Conservation (phyloP, 495 filamentous ascomycete genomes). For the Collariella sp. region DNA sequence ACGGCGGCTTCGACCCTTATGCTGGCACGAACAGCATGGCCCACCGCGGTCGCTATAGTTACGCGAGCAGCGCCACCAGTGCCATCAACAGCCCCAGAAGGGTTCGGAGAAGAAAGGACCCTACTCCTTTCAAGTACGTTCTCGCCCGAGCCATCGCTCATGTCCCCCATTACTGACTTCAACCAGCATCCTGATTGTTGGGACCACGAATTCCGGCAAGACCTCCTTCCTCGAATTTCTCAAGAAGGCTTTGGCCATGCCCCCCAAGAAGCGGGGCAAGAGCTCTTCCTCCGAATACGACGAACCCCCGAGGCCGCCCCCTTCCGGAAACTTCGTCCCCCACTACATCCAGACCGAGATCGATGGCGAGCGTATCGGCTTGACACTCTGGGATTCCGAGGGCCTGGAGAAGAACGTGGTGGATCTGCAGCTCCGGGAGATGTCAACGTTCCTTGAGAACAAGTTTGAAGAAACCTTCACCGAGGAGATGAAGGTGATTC, state of each 20-base stretch:
- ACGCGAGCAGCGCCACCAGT: slow-evolving; percentile 85
- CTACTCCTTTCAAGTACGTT: slow-evolving; percentile 94
- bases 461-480: slow-evolving; percentile 98
- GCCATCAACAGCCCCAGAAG: slow-evolving; percentile 90
- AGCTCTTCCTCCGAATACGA: slow-evolving; percentile 44
- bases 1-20: slow-evolving; percentile 61
- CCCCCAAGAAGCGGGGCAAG: slow-evolving; percentile 60
- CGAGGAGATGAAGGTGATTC: slow-evolving; percentile 95
- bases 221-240: slow-evolving; percentile 96
- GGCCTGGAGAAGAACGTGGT: slow-evolving; percentile 90
- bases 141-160: background rate
- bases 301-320: slow-evolving; percentile 40
- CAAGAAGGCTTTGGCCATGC: slow-evolving; percentile 69
- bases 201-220: slow-evolving; percentile 83
- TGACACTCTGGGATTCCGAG: slow-evolving; percentile 93
- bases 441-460: slow-evolving; percentile 85
- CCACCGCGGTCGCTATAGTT: slow-evolving; percentile 92
- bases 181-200: slow-evolving; percentile 80
- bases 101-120: slow-evolving; percentile 89
- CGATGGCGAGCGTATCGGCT: slow-evolving; percentile 80
- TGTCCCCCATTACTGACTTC: slow-evolving; percentile 6
- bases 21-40: slow-evolving; percentile 89
- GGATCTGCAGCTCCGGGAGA: slow-evolving; percentile 85
- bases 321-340: slow-evolving; percentile 60
- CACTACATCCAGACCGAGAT: slow-evolving; percentile 93